Percentiles rank a stretch among this genome's conserved stretches.
Conservation (phyloP, 768 basidiomycete species). For the Dendrothele bispora region DNA sequence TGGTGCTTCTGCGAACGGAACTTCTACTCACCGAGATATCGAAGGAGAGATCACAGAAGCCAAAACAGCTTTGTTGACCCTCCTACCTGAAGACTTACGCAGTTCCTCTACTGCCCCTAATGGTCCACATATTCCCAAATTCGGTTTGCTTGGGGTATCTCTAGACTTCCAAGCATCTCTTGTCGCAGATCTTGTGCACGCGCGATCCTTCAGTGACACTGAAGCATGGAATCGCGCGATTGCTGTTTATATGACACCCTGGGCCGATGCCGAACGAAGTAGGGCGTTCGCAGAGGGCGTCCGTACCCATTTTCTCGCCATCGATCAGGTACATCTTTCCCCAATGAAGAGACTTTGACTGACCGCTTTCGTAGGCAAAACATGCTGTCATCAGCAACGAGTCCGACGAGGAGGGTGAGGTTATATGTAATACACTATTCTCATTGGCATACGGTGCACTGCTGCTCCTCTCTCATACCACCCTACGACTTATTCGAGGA, state of each 20-base stretch:
- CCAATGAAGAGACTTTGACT: slow-evolving; percentile 7
- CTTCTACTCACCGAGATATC: slow-evolving; percentile 70
- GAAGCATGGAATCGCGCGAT: slow-evolving; percentile 70
- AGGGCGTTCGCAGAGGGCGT: slow-evolving; percentile 59
- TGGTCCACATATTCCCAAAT: slow-evolving; percentile 53
- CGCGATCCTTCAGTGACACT: slow-evolving; percentile 53
- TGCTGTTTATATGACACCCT: slow-evolving; percentile 69
- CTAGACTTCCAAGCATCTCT: slow-evolving; percentile 74
- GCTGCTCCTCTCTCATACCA: slow-evolving; percentile 91
- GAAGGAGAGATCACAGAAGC: slow-evolving; percentile 59
- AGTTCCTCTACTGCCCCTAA: slow-evolving; percentile 43
- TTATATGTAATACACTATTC: slow-evolving; percentile 91
- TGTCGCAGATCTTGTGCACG: slow-evolving; percentile 73
- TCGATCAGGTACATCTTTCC: slow-evolving; percentile 57
- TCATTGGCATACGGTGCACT: slow-evolving; percentile 95
- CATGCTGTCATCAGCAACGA: slow-evolving; percentile 41
- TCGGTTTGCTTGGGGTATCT: slow-evolving; percentile 55
- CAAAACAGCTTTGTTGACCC: slow-evolving; percentile 54
- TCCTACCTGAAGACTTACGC: slow-evolving; percentile 54
- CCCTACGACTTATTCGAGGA: slow-evolving; percentile 84
- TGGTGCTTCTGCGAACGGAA: slow-evolving; percentile 76
- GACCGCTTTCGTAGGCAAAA: slow-evolving; percentile 49
- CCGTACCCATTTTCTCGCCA: slow-evolving; percentile 70
- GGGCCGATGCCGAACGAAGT: slow-evolving; percentile 56
- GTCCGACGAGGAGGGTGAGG: slow-evolving; percentile 72